Evolutionary conservation across 2,329 filamentous ascomycete genomes (phyloP).

Genomic region (Cladorrhinum sp.): DNA sequence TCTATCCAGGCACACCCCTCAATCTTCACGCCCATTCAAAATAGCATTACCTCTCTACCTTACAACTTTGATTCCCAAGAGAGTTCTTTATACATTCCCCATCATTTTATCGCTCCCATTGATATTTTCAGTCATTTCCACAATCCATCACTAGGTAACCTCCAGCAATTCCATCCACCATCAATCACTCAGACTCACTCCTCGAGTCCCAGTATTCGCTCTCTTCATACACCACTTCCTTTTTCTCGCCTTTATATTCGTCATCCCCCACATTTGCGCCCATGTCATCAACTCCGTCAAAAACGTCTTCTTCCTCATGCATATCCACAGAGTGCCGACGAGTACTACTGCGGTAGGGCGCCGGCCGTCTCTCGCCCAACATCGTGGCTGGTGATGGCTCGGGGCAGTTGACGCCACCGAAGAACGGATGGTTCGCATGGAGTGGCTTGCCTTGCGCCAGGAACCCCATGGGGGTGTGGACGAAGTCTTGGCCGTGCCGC

Average conservation of each 20-base stretch:
- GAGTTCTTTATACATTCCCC: too few relatives aligned
- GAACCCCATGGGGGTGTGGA: slow-evolving; percentile 59
- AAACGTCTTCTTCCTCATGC: slow-evolving; percentile 11
- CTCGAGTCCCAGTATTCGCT: background rate
- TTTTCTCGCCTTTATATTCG: slow-evolving; percentile 2
- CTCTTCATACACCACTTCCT: slow-evolving; percentile 14
- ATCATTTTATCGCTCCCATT: too few relatives aligned
- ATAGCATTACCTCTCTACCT: too few relatives aligned
- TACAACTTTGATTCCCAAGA: too few relatives aligned
- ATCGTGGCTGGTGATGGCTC: background rate
- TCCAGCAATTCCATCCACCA: background rate
- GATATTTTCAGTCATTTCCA: too few relatives aligned
- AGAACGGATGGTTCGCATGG: slow-evolving; percentile 49
- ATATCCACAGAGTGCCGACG: background rate
- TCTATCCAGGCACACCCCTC: too few relatives aligned
- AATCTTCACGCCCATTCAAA: too few relatives aligned
- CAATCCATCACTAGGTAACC: too few relatives aligned
- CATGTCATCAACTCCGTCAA: slow-evolving; percentile 21
- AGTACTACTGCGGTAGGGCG: background rate
- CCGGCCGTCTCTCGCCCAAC: background rate
- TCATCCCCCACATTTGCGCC: slow-evolving; percentile 16
- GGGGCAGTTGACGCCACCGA: slow-evolving; percentile 29
- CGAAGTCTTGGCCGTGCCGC: slow-evolving; percentile 54
- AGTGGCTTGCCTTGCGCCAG: slow-evolving; percentile 52
- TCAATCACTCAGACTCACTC: background rate